Base-by-base conservation (phyloP, 371 early-diverging fungal genomes). In the Haplosporangium sp. region DNA sequence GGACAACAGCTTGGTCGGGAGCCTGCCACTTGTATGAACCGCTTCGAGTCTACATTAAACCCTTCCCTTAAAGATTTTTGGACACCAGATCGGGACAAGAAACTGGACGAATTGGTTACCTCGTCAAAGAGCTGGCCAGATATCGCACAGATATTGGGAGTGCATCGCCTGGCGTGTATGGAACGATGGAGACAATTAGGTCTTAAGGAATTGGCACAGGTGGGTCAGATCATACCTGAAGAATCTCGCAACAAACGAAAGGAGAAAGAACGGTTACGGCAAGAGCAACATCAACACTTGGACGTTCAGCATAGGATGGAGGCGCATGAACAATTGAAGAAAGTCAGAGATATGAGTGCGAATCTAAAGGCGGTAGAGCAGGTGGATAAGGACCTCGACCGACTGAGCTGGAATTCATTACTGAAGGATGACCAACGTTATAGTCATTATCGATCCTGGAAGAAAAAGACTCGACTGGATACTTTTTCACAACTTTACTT, bases 111-210 rank as follows among this genome's bases (percentile, higher is more conserved):
- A 5, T 5, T 72, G 39, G 60, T 72, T 4, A 38, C 52, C 10
- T n/a, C 65, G 7, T 55, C 65, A 38, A 72, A 57, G 53, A 20
- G 65, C 17, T 77, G 77, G 77, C 35, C 77, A 3, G 77, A 72
- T 5, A 77, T 77, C 39, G 65, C 65, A 0, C 69, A 58, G 45
- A 39, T n/a, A 10, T 13, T 77, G 40, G 77, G 77, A 1, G 63
- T 63, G 1, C 77, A 77, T 45, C 77, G 77, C 4, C 40, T 77
- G 45, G 77, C 77, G 0, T 77, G 77, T 20, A 58, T 72, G 69
- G 77, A 72, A 40, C 45, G 69, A 15, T 77, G 77, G 77, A 60
- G 72, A 15, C 63, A 60, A 27, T 4, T 72, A 50, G 67, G 67
- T 13, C 53, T 55, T 3, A 44, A 45, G 35, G 67, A 19, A 19